Conservation (phyloP, 306 rosid genomes). For the Chamaecrista fasciculata region DNA sequence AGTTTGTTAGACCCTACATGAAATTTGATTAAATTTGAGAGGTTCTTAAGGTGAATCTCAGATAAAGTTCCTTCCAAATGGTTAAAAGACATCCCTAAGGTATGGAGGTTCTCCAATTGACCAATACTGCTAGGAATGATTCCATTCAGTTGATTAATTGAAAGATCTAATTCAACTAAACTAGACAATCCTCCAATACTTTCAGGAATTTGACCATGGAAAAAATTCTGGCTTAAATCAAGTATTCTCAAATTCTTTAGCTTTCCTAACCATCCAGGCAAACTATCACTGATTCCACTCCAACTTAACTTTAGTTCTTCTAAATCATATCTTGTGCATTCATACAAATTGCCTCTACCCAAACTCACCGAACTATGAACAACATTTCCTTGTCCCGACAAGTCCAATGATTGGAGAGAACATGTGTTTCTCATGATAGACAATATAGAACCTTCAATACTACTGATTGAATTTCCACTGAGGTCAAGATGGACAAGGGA, state of each 20-base stretch:
- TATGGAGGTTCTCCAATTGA: neutral
- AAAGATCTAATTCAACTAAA: constrained; percentile 4
- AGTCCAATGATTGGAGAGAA: too few relatives aligned
- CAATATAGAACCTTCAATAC: too few relatives aligned
- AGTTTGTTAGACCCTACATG: neutral
- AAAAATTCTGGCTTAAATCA: neutral
- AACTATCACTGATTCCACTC: neutral
- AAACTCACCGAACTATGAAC: neutral
- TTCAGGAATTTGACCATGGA: constrained; percentile 24
- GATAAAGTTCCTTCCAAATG: constrained; percentile 11
- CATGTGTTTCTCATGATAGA: too few relatives aligned
- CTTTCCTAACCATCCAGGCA: constrained; percentile 26
- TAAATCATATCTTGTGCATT: neutral
- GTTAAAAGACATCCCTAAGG: constrained; percentile 1
- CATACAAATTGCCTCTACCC: neutral
- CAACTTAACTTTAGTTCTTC: constrained; percentile 20
- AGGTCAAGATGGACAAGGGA: neutral
- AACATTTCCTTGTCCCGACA: too few relatives aligned
- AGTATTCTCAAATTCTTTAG: neutral
- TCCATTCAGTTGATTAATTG: constrained; percentile 11
- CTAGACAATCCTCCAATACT: constrained; percentile 3
- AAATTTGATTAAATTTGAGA: neutral
- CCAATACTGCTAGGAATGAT: constrained; percentile 17
- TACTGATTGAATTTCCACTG: too few relatives aligned
- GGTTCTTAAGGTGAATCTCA: neutral